These are phyloP conservation scores for Dactylonectria macrodidyma DNA, from an alignment of 2,329 filamentous ascomycete genomes.

Conservation along the genomic window DNA sequence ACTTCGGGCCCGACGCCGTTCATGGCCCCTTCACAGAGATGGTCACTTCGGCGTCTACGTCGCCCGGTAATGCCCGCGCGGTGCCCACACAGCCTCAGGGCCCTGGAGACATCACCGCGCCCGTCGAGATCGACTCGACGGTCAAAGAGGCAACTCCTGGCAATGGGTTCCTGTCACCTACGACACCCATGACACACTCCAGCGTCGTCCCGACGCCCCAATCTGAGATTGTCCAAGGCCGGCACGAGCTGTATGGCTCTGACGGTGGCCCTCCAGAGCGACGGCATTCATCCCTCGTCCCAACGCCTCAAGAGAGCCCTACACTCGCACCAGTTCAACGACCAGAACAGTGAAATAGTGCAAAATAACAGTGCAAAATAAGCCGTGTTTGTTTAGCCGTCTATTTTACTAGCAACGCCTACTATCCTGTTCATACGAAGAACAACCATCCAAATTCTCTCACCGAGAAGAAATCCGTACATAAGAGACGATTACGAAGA, in stretches of 20 bases:
- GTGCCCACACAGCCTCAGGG: constrained; percentile 62
- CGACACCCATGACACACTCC: constrained; percentile 38
- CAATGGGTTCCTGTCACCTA: constrained; percentile 39
- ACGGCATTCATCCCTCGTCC: constrained; percentile 41
- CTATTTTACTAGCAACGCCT: constrained; percentile 49
- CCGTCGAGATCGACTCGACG: constrained; percentile 69
- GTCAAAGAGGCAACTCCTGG: constrained; percentile 29
- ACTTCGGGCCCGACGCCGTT: constrained; percentile 61
- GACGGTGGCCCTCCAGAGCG: constrained; percentile 38
- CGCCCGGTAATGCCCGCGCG: constrained; percentile 53
- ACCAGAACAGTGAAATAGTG: constrained; percentile 25
- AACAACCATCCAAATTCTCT: constrained; percentile 42
- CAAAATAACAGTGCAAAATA: constrained; percentile 30
- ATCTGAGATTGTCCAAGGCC: constrained; percentile 50
- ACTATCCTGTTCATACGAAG: constrained; percentile 45
- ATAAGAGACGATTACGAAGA: constrained; percentile 42
- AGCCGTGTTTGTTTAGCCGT: constrained; percentile 34
- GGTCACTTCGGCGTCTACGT: constrained; percentile 47
- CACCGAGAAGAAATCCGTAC: constrained; percentile 32
- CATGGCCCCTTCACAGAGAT: constrained; percentile 63
- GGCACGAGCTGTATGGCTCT: constrained; percentile 63
- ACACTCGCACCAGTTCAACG: constrained; percentile 26
- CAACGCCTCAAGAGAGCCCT: constrained; percentile 44
- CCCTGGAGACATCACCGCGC: constrained; percentile 64
- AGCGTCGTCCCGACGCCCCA: constrained; percentile 41